phyloP scores from a whole-genome alignment of 768 basidiomycete genomes.

The Russula abietina region DNA sequence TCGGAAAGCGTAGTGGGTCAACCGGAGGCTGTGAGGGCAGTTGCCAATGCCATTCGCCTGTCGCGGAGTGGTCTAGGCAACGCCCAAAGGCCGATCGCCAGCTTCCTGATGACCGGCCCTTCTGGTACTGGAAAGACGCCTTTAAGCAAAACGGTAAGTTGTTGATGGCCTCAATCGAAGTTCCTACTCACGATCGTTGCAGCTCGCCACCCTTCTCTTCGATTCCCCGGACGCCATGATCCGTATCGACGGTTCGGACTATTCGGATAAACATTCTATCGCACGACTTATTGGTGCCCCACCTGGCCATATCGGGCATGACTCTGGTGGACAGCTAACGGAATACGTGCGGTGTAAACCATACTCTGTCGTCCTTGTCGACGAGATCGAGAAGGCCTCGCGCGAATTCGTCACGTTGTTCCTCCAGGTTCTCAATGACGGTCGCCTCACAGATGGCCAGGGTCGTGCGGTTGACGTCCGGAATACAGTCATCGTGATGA shows the following conservation, averaged over 20 bases:
- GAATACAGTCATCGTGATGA: conserved; percentile 93
- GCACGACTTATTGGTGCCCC: conserved; percentile 68
- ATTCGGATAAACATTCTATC: conserved; percentile 77
- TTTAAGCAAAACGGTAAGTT: conserved; percentile 77
- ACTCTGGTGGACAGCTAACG: conserved; percentile 84
- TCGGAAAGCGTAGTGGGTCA: conserved; percentile 80
- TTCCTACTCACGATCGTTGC: conserved; percentile 22
- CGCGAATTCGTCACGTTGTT: conserved; percentile 61
- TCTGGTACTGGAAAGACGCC: conserved; percentile 89
- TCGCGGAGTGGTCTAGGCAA: conserved; percentile 93
- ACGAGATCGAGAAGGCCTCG: conserved; percentile 89
- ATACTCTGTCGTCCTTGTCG: conserved; percentile 78
- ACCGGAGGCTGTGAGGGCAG: conserved; percentile 83
- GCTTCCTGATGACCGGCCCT: conserved; percentile 89
- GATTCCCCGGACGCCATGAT: conserved; percentile 91
- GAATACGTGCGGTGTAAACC: conserved; percentile 91
- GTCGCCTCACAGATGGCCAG: conserved; percentile 86
- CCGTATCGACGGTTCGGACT: conserved; percentile 88
- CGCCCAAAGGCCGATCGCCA: conserved; percentile 80
- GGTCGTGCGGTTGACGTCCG: conserved; percentile 84
- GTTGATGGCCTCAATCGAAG: neutral
- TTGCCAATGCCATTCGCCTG: conserved; percentile 88
- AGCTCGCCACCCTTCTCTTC: conserved; percentile 87
- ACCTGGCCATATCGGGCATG: conserved; percentile 89
- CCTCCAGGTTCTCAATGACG: conserved; percentile 87